Conservation (phyloP, 768 basidiomycete genomes). For the Asterophora parasitica region DNA sequence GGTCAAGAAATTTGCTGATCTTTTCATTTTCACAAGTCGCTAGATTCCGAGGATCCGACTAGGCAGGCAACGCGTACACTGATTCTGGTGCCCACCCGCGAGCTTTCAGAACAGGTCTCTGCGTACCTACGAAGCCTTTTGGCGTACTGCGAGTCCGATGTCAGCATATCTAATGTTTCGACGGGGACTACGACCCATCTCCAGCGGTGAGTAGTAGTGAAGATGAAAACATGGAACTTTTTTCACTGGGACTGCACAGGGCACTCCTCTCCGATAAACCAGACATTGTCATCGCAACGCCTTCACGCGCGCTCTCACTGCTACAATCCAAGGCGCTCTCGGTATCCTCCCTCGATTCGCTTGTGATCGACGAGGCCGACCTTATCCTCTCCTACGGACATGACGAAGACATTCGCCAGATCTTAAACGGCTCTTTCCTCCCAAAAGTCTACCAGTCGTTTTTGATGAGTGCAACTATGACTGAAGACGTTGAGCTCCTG, state of each 20-base stretch:
- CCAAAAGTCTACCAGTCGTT: conserved; percentile 88
- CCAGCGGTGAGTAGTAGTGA: conserved; percentile 39
- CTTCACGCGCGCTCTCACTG: conserved; percentile 61
- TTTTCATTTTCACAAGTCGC: conserved; percentile 23
- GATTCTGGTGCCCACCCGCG: conserved; percentile 86
- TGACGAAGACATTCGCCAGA: conserved; percentile 78
- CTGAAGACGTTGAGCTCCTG: conserved; percentile 88
- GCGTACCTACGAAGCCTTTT: conserved; percentile 60
- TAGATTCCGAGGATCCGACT: conserved; percentile 33
- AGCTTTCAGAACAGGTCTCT: conserved; percentile 88
- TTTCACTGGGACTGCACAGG: conserved; percentile 9
- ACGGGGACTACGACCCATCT: conserved; percentile 65
- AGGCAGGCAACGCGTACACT: conserved; percentile 65
- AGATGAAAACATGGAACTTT: neutral
- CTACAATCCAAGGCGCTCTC: conserved; percentile 70
- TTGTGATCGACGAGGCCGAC: conserved; percentile 98
- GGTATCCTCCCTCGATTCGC: conserved; percentile 65
- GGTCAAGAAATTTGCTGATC: conserved; percentile 4
- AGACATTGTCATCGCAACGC: conserved; percentile 77
- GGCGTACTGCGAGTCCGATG: conserved; percentile 74
- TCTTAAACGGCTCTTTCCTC: conserved; percentile 62
- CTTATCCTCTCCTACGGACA: conserved; percentile 96
- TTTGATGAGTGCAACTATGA: conserved; percentile 97
- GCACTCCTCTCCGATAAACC: conserved; percentile 55
- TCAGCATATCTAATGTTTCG: conserved; percentile 72